Base-by-base conservation (phyloP, 257 asterid species). In the Nemophila menziesii region DNA sequence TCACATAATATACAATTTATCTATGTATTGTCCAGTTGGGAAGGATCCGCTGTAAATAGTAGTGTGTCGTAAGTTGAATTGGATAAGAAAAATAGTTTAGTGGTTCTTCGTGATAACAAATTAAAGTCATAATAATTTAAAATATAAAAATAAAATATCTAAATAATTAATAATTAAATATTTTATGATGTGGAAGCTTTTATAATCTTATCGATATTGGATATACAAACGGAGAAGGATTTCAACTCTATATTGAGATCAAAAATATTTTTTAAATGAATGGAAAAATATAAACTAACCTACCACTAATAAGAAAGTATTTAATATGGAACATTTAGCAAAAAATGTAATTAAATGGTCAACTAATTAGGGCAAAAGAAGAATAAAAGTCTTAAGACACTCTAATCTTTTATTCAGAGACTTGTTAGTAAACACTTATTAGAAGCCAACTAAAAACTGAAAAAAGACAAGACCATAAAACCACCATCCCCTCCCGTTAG, bases 151-250 rank as follows among this genome's bases (percentile, higher is more conserved):
- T 11, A 5, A 11, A 26, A 17, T 22, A 37, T 4, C 8, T 0
- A 8, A 2, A 15, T 12, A n/a, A 51, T 27, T 41, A 40, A 40
- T n/a, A 17, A 10, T 20, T 27, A 1, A 34, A 1, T 29, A 0
- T 49, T 36, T 3, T 4, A 10, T 11, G 16, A 54, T 21, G 22
- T 39, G 17, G 23, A 55, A 33, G 53, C 46, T 46, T 13, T 9
- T 55, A 36, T 34, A 44, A 46, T 38, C 54, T 55, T 36, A 53
- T 55, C 24, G 54, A 46, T 44, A 54, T 12, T 22, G 48, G 42
- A 46, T 55, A 38, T 46, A 37, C 54, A 13, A 55, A 45, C 36
- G 22, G 48, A 14, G 54, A 46, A 11, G 48, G 62, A 45, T 55
- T 55, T 33, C 52, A 43, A 51, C 60, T 27, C 44, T 51, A 44